A percentile compares a stretch with the other conserved stretches of the same genome.
These are phyloP conservation scores for Tagetes patula DNA, from an alignment of 129 eudicot genomes.

Conservation along the genomic window DNA sequence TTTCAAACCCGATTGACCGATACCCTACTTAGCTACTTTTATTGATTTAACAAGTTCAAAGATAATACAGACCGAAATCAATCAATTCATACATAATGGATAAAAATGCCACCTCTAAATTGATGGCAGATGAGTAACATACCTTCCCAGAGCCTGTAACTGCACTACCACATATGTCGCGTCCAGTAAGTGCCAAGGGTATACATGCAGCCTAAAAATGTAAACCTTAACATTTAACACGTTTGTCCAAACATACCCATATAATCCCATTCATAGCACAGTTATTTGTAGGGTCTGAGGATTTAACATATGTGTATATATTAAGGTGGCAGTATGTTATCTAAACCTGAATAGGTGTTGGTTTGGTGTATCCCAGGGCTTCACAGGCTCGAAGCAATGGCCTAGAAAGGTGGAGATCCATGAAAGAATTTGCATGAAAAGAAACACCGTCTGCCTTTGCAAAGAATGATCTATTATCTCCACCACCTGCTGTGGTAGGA, in stretches of 20 bases:
- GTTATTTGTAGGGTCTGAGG: no score
- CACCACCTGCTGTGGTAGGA: constrained; percentile 34
- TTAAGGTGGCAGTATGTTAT: constrained; percentile 1
- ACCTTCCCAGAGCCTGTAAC: constrained; percentile 98
- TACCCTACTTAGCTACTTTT: neutral
- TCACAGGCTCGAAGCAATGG: constrained; percentile 95
- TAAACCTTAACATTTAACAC: constrained; percentile 7
- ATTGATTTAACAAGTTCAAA: neutral
- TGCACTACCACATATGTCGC: constrained; percentile 97
- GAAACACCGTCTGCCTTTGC: constrained; percentile 68
- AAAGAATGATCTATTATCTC: constrained; percentile 54
- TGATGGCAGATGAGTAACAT: constrained; percentile 15
- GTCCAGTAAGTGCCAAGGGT: constrained; percentile 87
- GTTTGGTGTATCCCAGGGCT: constrained; percentile 80
- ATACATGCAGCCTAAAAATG: constrained; percentile 86
- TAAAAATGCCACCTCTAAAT: neutral
- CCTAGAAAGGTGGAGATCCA: constrained; percentile 84
- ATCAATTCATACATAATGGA: neutral
- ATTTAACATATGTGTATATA: no score
- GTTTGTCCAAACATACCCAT: neutral
- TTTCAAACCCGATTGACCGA: neutral
- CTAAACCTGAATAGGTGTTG: constrained; percentile 93
- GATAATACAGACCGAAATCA: neutral
- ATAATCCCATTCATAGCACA: no score
- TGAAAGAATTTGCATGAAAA: constrained; percentile 73